These are phyloP conservation scores for Lipomyces yamadae DNA, from an alignment of 805 yeast species.

Conservation along the genomic window DNA sequence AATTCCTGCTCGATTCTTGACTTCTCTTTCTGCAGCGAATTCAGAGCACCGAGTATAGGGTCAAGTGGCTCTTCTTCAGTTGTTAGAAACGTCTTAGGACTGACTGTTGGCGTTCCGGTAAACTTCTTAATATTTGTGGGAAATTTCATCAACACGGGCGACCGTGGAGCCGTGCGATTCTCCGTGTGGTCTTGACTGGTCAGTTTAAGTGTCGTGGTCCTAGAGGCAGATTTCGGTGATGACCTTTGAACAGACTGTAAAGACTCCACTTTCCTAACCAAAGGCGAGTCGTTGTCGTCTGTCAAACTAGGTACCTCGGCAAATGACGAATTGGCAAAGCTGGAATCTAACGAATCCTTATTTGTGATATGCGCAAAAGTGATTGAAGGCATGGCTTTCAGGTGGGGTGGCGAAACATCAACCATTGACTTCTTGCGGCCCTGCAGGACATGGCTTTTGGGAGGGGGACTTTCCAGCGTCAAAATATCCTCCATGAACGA, in stretches of 20 bases:
- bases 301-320: not conserved
- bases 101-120: not conserved
- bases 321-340: constrained; percentile 8
- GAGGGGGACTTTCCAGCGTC: constrained; percentile 8
- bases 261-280: not conserved
- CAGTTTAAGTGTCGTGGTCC: not conserved
- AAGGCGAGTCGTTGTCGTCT: constrained; percentile 4
- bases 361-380: not conserved
- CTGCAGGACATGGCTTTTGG: not conserved
- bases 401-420: not conserved
- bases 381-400: not conserved
- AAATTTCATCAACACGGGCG: constrained; percentile 1
- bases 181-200: not conserved
- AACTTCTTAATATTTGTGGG: not conserved
- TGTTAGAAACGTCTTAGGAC: not conserved
- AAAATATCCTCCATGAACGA: constrained; percentile 13
- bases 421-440: not conserved
- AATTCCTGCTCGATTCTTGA: constrained; percentile 19
- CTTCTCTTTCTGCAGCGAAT: constrained; percentile 26
- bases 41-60: constrained; percentile 25
- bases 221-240: not conserved
- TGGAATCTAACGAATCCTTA: not conserved
- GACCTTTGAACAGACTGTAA: not conserved
- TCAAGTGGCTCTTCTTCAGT: constrained; percentile 5
- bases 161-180: not conserved